Percentiles rank a stretch among this genome's conserved stretches.
Evolutionary conservation across 179 eudicot species (phyloP).

Genomic region (Monotropa hypopitys): DNA sequence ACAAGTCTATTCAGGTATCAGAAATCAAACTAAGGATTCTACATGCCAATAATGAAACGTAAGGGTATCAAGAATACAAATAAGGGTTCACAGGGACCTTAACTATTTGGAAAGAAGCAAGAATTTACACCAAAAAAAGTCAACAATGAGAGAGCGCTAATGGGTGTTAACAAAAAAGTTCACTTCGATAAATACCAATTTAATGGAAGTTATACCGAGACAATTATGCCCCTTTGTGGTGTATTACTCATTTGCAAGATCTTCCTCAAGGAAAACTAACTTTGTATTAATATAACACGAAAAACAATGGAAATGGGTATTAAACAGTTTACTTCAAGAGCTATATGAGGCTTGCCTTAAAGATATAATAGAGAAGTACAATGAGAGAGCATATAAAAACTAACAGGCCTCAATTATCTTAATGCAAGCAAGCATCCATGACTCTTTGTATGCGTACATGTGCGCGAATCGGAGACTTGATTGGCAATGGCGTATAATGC

Average conservation of each 20-base stretch:
- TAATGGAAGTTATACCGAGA: not conserved
- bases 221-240: not conserved
- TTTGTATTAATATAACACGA: not conserved
- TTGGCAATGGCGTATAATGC: not conserved
- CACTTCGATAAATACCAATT: not conserved
- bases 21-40: not conserved
- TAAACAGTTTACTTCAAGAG: not conserved
- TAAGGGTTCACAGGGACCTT: not conserved
- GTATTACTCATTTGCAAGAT: not conserved
- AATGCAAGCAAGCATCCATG: not conserved
- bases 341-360: not conserved
- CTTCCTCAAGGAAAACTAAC: not conserved
- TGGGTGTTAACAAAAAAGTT: not conserved
- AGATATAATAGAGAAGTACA: not conserved
- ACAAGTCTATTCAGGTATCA: not conserved
- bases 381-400: not conserved
- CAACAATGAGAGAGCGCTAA: not conserved
- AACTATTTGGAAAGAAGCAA: not conserved
- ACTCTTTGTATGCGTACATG: not conserved
- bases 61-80: not conserved
- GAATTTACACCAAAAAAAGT: not conserved
- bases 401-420: not conserved
- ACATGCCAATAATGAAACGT: not conserved
- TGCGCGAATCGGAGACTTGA: not conserved
- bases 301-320: not conserved